phyloP scores from a whole-genome alignment of 768 basidiomycete genomes.

The Tubosaeta brunneosetosa region DNA sequence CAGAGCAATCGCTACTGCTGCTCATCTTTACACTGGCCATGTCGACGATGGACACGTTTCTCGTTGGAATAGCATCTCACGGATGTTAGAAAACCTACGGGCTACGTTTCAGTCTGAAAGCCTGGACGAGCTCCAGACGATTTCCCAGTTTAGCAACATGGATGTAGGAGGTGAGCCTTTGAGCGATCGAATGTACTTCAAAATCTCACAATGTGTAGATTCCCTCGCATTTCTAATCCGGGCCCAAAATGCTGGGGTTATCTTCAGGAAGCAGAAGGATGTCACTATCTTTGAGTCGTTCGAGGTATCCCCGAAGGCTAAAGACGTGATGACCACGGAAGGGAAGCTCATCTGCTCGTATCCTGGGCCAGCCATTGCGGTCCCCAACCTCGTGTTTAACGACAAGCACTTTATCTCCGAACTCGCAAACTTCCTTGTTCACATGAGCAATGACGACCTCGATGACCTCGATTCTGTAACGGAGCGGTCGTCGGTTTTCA shows the following conservation, averaged over 20 bases:
- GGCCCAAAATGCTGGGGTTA: conserved; percentile 45
- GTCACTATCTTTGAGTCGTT: conserved; percentile 25
- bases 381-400: conserved; percentile 16
- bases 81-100: neutral
- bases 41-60: conserved; percentile 31
- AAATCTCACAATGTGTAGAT: no score
- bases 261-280: conserved; percentile 29
- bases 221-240: conserved; percentile 35
- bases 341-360: conserved; percentile 43
- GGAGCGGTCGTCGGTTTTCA: conserved; percentile 36
- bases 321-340: conserved; percentile 28
- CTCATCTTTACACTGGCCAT: neutral
- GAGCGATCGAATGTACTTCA: no score
- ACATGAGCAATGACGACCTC: conserved; percentile 24
- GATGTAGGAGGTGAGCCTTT: conserved; percentile 11
- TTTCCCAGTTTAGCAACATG: neutral
- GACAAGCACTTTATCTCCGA: conserved; percentile 31
- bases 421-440: conserved; percentile 35
- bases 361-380: conserved; percentile 40
- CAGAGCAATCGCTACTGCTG: neutral
- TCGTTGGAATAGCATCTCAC: conserved; percentile 29
- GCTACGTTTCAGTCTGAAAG: neutral
- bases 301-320: conserved; percentile 36
- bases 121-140: neutral
- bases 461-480: conserved; percentile 31